Evolutionary conservation across 352 stramenopile genomes (phyloP).

Genomic region (Proteromonas lacertae): DNA sequence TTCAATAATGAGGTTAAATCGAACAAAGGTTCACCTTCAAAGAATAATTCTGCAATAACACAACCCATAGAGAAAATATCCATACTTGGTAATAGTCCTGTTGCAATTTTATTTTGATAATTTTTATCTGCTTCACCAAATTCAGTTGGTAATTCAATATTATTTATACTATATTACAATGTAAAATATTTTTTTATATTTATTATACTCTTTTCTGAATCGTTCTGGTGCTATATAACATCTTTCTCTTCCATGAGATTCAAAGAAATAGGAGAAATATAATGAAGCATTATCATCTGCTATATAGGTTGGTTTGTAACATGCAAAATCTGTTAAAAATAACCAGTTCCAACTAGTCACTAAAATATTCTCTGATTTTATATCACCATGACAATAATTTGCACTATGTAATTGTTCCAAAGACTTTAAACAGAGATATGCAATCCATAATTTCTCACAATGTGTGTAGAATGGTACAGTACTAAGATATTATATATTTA

Average conservation of each 20-base stretch:
- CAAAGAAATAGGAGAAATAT: slow-evolving; percentile 14
- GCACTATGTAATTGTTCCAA: slow-evolving; percentile 59
- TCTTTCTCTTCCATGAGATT: slow-evolving; percentile 16
- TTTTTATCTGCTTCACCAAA: not conserved
- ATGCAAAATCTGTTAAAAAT: slow-evolving; percentile 72
- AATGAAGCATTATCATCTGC: slow-evolving; percentile 10
- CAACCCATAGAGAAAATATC: slow-evolving; percentile 92
- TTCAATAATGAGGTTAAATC: slow-evolving; percentile 49
- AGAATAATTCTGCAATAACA: slow-evolving; percentile 70
- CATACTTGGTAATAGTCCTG: slow-evolving; percentile 25
- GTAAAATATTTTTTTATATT: not conserved
- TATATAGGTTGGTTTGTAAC: slow-evolving; percentile 69
- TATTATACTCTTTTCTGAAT: slow-evolving; percentile 27
- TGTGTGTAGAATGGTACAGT: slow-evolving; percentile 63
- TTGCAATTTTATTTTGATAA: slow-evolving; percentile 9
- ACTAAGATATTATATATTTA: too few species aligned
- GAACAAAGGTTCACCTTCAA: slow-evolving; percentile 68
- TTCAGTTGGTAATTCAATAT: not conserved
- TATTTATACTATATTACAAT: not conserved
- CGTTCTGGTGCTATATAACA: slow-evolving; percentile 81
- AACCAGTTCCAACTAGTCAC: slow-evolving; percentile 90
- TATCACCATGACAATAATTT: slow-evolving; percentile 71
- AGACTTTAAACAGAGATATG: slow-evolving; percentile 69
- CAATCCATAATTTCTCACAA: slow-evolving; percentile 85
- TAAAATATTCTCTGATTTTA: slow-evolving; percentile 90